Evolutionary conservation across 1,284 basidiomycete genomes (phyloP).

Genomic region (Trichosporon sp.): DNA sequence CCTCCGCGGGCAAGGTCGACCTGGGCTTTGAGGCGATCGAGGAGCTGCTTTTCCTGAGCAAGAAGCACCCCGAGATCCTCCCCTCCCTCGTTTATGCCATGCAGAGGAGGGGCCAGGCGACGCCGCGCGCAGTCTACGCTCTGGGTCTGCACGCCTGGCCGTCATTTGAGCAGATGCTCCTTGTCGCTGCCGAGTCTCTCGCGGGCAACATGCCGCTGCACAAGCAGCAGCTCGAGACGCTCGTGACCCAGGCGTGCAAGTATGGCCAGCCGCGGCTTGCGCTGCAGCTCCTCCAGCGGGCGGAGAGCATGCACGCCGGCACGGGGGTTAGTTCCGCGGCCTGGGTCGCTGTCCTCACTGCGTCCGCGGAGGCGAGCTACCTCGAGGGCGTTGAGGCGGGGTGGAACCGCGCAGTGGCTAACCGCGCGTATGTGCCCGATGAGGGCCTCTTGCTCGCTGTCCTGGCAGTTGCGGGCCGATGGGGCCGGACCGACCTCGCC

Average conservation of each 20-base stretch:
- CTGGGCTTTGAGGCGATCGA: conserved; percentile 30
- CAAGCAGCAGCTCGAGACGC: conserved; percentile 10
- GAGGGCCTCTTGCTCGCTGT: conserved; percentile 67
- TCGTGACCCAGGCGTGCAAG: conserved; percentile 30
- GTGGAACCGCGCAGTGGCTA: conserved; percentile 60
- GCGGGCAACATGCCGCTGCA: conserved; percentile 19
- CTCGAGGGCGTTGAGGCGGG: conserved; percentile 59
- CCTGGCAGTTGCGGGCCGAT: conserved; percentile 65
- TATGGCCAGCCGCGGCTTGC: conserved; percentile 34
- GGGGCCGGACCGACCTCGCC: conserved; percentile 64
- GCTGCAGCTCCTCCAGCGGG: conserved; percentile 26
- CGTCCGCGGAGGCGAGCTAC: conserved; percentile 45
- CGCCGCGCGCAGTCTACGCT: conserved; percentile 18
- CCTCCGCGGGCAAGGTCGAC: conserved; percentile 30
- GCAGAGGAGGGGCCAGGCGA: not conserved
- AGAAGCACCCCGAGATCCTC: conserved; percentile 28
- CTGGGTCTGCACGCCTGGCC: conserved; percentile 20
- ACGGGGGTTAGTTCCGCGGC: conserved; percentile 11
- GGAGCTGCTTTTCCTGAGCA: conserved; percentile 26
- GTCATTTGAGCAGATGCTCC: conserved; percentile 26
- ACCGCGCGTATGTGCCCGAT: conserved; percentile 57
- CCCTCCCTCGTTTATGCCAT: conserved; percentile 27
- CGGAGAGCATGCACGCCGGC: conserved; percentile 14
- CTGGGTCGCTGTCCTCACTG: conserved; percentile 36
- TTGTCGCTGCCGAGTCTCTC: conserved; percentile 34